phyloP scores from a whole-genome alignment of 495 filamentous ascomycete genomes.

The Hamigera avellanea region DNA sequence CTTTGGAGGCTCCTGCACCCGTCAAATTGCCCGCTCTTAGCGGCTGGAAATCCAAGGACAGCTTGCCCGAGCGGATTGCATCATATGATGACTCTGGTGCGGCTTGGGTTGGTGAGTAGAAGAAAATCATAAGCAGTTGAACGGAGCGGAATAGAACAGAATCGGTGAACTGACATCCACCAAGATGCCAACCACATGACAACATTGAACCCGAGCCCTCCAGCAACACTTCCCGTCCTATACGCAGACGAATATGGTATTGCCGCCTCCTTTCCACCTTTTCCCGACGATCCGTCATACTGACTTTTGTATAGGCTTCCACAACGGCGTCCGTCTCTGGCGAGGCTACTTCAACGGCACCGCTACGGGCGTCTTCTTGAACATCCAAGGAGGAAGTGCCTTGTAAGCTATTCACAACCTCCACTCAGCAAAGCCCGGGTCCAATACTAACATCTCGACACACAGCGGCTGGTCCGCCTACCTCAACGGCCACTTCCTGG shows the following conservation, averaged over 20 bases:
- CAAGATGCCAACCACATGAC: conserved; percentile 37
- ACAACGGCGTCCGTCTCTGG: conserved; percentile 55
- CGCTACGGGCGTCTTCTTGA: conserved; percentile 45
- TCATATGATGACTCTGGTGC: conserved; percentile 47
- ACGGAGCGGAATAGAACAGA: too few species aligned
- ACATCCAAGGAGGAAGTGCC: conserved; percentile 49
- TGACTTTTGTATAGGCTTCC: conserved; percentile 35
- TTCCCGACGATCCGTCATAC: not conserved
- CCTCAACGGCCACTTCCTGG: conserved; percentile 42
- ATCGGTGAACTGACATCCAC: conserved; percentile 25
- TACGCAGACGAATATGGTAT: conserved; percentile 55
- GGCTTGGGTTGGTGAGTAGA: conserved; percentile 44
- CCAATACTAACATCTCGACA: not conserved
- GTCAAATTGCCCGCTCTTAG: conserved; percentile 42
- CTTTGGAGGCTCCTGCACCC: conserved; percentile 26
- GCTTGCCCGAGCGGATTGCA: conserved; percentile 51
- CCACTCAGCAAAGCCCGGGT: too few species aligned
- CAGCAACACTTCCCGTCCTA: conserved; percentile 40
- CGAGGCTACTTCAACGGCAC: conserved; percentile 51
- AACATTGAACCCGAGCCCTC: conserved; percentile 48
- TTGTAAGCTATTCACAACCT: conserved; percentile 24
- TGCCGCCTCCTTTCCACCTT: not conserved
- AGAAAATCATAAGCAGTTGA: too few species aligned
- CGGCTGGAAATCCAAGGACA: conserved; percentile 55
- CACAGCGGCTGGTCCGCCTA: conserved; percentile 41